A percentile compares a stretch with the other conserved stretches of the same genome.
These are phyloP conservation scores for Thinopyrum elongatum DNA, from an alignment of 176 grass and related monocot species.

Conservation along the genomic window DNA sequence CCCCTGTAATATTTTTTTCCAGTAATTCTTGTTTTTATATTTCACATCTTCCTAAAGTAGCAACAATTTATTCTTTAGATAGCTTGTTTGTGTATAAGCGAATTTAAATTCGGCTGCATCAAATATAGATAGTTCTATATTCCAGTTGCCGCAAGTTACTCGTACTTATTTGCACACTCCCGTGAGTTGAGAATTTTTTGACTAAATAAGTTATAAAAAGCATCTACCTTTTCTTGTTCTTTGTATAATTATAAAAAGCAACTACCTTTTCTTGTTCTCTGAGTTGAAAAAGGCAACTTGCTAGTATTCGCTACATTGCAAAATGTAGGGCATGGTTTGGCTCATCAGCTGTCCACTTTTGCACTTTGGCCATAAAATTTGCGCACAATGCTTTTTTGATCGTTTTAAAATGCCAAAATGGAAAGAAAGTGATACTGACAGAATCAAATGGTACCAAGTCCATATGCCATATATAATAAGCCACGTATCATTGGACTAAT, in stretches of 20 bases:
- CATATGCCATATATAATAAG: too few relatives aligned
- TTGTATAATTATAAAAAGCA: not conserved
- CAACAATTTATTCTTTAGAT: not conserved
- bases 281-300: not conserved
- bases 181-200: not conserved
- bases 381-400: too few relatives aligned
- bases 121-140: not conserved
- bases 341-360: not conserved
- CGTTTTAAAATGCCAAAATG: too few relatives aligned
- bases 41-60: not conserved
- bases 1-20: not conserved
- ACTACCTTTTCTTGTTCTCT: not conserved
- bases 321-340: not conserved
- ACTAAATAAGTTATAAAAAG: not conserved
- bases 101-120: not conserved
- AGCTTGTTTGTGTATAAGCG: too few relatives aligned
- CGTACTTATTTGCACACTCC: too few relatives aligned
- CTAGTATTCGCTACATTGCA: not conserved
- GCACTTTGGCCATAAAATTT: not conserved
- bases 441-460: too few relatives aligned
- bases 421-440: too few relatives aligned
- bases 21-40: too few relatives aligned
- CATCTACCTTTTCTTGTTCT: not conserved
- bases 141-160: not conserved
- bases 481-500: too few relatives aligned